Evolutionary conservation across 306 rosid species (phyloP).

Genomic region (Clitoria ternatea): DNA sequence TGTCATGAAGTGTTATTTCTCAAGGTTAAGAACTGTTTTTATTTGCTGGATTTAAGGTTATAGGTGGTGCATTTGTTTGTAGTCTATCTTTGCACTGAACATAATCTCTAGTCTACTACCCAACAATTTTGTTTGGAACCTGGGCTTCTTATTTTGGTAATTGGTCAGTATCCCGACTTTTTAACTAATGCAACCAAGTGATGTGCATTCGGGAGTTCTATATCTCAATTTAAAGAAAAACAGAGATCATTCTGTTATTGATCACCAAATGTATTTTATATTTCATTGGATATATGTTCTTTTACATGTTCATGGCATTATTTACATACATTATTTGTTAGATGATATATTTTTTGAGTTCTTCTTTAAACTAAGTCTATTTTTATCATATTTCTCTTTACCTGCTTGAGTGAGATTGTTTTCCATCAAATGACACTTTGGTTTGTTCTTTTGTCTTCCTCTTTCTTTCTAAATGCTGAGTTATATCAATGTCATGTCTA

Average conservation of each 20-base stretch:
- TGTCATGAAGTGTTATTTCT: neutral
- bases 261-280: neutral
- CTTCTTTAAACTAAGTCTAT: neutral
- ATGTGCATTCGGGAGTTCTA: neutral
- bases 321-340: neutral
- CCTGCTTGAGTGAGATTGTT: neutral
- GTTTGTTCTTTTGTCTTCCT: neutral
- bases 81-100: conserved; percentile 4
- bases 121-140: conserved; percentile 5
- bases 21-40: neutral
- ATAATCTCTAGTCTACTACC: neutral
- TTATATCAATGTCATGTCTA: neutral
- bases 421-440: conserved; percentile 7
- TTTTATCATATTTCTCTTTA: neutral
- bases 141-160: neutral
- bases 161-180: neutral
- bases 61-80: conserved; percentile 6
- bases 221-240: neutral
- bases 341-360: neutral
- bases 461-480: too few species aligned
- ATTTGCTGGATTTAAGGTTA: neutral
- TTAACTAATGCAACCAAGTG: neutral
- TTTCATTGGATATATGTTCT: neutral
- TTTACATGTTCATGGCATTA: neutral
- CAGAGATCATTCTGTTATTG: neutral